Conservation (phyloP, 192 early-diverging fungal species). For the Linnemannia elongata region DNA sequence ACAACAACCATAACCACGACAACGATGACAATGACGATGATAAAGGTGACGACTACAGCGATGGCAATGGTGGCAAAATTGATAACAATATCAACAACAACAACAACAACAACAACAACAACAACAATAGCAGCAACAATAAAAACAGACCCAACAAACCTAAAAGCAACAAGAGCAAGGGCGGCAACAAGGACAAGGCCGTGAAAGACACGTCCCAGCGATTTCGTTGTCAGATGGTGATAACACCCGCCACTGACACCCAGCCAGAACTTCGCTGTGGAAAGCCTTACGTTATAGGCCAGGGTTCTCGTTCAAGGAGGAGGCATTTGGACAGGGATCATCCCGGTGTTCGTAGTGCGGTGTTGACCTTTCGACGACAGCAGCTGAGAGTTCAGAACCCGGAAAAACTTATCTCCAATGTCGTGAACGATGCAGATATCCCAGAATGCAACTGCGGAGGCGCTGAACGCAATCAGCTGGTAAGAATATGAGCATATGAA, state of each 20-base stretch:
- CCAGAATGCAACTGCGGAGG: constrained; percentile 18
- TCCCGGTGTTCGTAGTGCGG: constrained; percentile 16
- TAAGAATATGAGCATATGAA: neutral
- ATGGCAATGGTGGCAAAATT: too few relatives aligned
- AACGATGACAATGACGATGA: too few relatives aligned
- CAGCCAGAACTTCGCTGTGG: constrained; percentile 9
- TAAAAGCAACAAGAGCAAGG: too few relatives aligned
- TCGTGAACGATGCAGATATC: neutral
- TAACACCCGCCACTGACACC: constrained; percentile 15
- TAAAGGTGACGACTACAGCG: too few relatives aligned
- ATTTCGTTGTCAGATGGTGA: constrained; percentile 22
- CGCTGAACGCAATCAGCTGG: neutral
- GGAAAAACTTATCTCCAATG: constrained; percentile 14
- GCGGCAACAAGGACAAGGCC: too few relatives aligned
- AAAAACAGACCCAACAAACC: too few relatives aligned
- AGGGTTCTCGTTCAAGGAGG: neutral
- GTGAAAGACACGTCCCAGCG: neutral
- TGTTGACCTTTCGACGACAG: constrained; percentile 1
- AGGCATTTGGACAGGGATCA: constrained; percentile 14
- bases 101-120: too few relatives aligned
- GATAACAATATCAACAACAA: too few relatives aligned
- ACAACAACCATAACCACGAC: too few relatives aligned
- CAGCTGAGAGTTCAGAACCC: constrained; percentile 12
- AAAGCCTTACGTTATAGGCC: neutral
- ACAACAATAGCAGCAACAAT: too few relatives aligned